These are phyloP conservation scores for Aspergillus niger DNA, from an alignment of 2,329 filamentous ascomycete species.

Conservation along the genomic window DNA sequence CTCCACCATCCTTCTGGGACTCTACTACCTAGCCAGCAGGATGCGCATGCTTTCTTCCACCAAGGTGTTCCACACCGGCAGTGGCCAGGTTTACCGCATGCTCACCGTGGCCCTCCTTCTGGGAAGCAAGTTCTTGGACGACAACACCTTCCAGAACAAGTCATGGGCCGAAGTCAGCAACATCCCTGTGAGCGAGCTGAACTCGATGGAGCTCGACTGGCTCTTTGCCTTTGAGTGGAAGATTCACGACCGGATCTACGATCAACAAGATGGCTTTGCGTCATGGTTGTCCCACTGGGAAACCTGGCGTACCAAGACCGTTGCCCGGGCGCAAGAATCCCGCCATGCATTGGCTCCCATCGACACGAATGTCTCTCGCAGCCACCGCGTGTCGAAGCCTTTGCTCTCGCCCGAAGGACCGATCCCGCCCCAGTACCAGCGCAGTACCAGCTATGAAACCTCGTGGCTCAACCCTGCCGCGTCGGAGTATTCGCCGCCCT, in stretches of 20 bases:
- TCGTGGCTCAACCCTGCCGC: constrained; percentile 53
- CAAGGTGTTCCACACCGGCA: constrained; percentile 57
- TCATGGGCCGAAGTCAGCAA: constrained; percentile 96
- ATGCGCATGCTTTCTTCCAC: constrained; percentile 71
- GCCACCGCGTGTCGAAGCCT: constrained; percentile 53
- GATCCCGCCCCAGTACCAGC: constrained; percentile 55
- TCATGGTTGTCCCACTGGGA: constrained; percentile 69
- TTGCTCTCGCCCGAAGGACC: constrained; percentile 51
- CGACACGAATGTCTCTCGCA: constrained; percentile 64
- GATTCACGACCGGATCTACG: constrained; percentile 81
- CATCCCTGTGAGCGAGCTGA: constrained; percentile 80
- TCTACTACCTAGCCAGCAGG: constrained; percentile 84
- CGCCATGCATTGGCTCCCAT: constrained; percentile 61
- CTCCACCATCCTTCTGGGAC: constrained; percentile 84
- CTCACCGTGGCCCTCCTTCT: constrained; percentile 81
- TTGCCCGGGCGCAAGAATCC: constrained; percentile 49
- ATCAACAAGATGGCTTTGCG: constrained; percentile 68
- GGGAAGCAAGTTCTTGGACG: constrained; percentile 93
- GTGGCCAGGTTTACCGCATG: constrained; percentile 80
- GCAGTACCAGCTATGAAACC: constrained; percentile 49
- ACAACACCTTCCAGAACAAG: constrained; percentile 96
- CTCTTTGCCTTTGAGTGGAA: constrained; percentile 78
- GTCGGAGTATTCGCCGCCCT: constrained; percentile 55
- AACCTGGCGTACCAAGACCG: constrained; percentile 58
- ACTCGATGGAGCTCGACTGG: constrained; percentile 86